phyloP scores from a whole-genome alignment of 2,329 filamentous ascomycete species.

The Neoascochyta sp. region DNA sequence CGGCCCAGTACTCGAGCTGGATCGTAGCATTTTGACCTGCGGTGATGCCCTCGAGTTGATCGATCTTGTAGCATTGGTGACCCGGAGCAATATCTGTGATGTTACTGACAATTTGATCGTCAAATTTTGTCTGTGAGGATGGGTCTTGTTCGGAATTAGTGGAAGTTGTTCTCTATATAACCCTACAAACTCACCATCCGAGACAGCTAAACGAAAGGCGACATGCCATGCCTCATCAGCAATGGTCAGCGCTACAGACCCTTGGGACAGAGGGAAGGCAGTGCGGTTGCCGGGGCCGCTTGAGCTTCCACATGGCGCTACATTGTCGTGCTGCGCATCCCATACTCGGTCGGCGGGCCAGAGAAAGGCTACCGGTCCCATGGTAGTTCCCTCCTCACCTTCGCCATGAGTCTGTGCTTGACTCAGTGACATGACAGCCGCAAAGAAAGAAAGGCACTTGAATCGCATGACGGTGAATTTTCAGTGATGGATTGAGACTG shows the following conservation, averaged over 20 bases:
- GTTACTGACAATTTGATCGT: slow-evolving; percentile 30
- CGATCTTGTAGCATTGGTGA: slow-evolving; percentile 46
- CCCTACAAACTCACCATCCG: slow-evolving; percentile 42
- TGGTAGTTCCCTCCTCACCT: slow-evolving; percentile 32
- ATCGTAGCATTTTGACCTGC: slow-evolving; percentile 46
- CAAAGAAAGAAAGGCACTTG: slow-evolving; percentile 1
- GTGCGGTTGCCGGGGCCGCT: slow-evolving; percentile 50
- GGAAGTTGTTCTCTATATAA: too few species aligned
- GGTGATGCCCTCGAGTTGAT: slow-evolving; percentile 29
- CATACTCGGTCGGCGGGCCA: slow-evolving; percentile 59
- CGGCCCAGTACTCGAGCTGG: slow-evolving; percentile 44
- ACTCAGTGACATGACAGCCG: slow-evolving; percentile 2
- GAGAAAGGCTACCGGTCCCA: slow-evolving; percentile 59
- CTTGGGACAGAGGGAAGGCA: slow-evolving; percentile 55
- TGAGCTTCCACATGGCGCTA: slow-evolving; percentile 55
- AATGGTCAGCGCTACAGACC: slow-evolving; percentile 53
- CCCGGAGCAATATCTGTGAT: slow-evolving; percentile 43
- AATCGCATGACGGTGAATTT: slow-evolving; percentile 7
- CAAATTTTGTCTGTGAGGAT: slow-evolving; percentile 40
- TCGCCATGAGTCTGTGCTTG: slow-evolving; percentile 23
- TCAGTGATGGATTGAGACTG: not conserved
- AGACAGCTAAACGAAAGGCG: slow-evolving; percentile 53
- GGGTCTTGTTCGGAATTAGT: slow-evolving; percentile 31
- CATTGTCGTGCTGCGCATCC: slow-evolving; percentile 54
- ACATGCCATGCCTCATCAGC: slow-evolving; percentile 57